These are phyloP conservation scores for Phytopythium boreale DNA, from an alignment of 352 stramenopile species.

Conservation along the genomic window DNA sequence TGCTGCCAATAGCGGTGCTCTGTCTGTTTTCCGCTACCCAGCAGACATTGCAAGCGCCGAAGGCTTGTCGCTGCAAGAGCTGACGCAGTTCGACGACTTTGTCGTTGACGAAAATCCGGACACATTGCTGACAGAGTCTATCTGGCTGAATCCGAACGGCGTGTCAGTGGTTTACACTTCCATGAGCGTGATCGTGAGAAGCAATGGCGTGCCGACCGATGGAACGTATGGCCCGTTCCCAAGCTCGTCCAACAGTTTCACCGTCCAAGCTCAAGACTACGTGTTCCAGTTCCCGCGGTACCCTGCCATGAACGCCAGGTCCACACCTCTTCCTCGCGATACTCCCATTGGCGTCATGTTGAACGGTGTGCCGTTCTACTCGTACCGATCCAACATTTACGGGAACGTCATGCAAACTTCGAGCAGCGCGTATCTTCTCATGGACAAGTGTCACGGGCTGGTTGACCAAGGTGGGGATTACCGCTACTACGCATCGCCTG, in stretches of 20 bases:
- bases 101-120: slow-evolving; percentile 50
- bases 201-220: slow-evolving; percentile 42
- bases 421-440: slow-evolving; percentile 33
- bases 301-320: slow-evolving; percentile 19
- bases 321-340: slow-evolving; percentile 34
- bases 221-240: slow-evolving; percentile 57
- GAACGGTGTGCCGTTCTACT: slow-evolving; percentile 69
- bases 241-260: slow-evolving; percentile 54
- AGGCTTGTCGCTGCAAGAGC: slow-evolving; percentile 37
- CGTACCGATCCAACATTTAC: slow-evolving; percentile 33
- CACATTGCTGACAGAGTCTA: slow-evolving; percentile 12
- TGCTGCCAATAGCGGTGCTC: slow-evolving; percentile 8
- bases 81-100: slow-evolving; percentile 47
- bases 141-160: slow-evolving; percentile 49
- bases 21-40: slow-evolving; percentile 46
- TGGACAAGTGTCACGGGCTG: slow-evolving; percentile 74
- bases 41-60: slow-evolving; percentile 45
- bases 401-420: slow-evolving; percentile 38
- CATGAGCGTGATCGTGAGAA: slow-evolving; percentile 50
- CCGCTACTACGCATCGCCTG: slow-evolving; percentile 63
- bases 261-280: slow-evolving; percentile 55
- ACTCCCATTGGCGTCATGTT: slow-evolving; percentile 64
- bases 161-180: slow-evolving; percentile 56
- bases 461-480: slow-evolving; percentile 66
- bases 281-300: slow-evolving; percentile 58